Conservation (phyloP, 352 stramenopile genomes). For the Blastocystis sp. region DNA sequence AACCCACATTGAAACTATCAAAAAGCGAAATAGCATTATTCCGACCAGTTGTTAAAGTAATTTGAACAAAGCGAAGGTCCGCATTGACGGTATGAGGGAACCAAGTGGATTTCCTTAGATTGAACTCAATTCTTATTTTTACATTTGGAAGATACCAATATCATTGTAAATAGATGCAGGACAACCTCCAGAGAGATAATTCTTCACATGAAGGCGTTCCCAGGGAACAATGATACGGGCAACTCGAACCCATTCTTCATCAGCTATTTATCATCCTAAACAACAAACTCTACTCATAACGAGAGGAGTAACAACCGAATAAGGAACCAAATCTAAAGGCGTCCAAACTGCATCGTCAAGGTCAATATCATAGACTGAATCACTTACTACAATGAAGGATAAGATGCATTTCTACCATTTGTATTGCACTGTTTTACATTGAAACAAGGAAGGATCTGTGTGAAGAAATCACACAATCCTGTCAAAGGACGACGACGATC, state of each 20-base stretch:
- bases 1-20: neutral
- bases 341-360: conserved; percentile 51
- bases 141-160: conserved; percentile 7
- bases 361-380: conserved; percentile 54
- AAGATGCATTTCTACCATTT: neutral
- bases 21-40: neutral
- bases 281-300: neutral
- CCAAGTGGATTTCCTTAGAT: neutral
- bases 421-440: conserved; percentile 37
- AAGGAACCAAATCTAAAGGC: conserved; percentile 20
- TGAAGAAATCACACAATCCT: conserved; percentile 26
- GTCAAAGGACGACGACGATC: conserved; percentile 10
- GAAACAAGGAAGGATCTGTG: conserved; percentile 12
- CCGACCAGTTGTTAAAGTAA: neutral
- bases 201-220: neutral
- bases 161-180: neutral
- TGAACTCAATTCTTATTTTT: neutral
- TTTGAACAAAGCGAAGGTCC: neutral
- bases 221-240: conserved; percentile 27
- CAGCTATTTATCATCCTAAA: neutral
- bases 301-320: conserved; percentile 29
- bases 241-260: conserved; percentile 17
- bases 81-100: conserved; percentile 3
- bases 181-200: conserved; percentile 23
- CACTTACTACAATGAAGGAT: neutral